Percentiles rank a stretch among this genome's conserved stretches.
phyloP scores from a whole-genome alignment of 2,329 filamentous ascomycete species.

The Pestalotiopsis sp. region DNA sequence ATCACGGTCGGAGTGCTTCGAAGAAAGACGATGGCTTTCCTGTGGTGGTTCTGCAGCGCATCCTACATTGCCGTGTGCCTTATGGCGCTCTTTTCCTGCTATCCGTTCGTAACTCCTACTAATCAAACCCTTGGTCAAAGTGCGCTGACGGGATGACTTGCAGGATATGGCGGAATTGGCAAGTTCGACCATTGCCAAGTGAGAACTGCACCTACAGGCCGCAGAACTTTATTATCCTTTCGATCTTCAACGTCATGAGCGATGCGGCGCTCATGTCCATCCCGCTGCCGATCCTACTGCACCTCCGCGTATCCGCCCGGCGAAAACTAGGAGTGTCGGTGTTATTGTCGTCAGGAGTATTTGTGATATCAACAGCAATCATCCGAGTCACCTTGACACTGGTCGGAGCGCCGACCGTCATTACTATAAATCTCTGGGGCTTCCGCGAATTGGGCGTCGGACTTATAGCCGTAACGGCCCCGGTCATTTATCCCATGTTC shows the following conservation, averaged over 20 bases:
- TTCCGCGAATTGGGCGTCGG: constrained; percentile 20
- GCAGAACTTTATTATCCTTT: constrained; percentile 26
- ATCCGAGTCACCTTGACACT: constrained; percentile 26
- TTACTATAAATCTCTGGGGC: constrained; percentile 28
- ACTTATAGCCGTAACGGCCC: constrained; percentile 13
- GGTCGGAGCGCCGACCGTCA: constrained; percentile 23
- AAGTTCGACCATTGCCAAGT: constrained; percentile 24
- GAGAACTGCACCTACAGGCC: constrained; percentile 17
- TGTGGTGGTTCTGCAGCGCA: constrained; percentile 24
- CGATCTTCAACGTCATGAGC: constrained; percentile 27
- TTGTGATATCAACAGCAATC: constrained; percentile 29
- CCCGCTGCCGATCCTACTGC: constrained; percentile 28
- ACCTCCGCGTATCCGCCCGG: constrained; percentile 21
- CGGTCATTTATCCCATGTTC: constrained; percentile 14
- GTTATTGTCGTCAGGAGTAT: constrained; percentile 28
- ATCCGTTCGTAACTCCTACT: constrained; percentile 14
- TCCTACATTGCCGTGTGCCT: constrained; percentile 21
- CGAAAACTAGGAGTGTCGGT: constrained; percentile 20
- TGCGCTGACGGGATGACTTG: neutral
- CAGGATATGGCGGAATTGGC: constrained; percentile 24
- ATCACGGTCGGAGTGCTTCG: constrained; percentile 22
- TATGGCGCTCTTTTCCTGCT: constrained; percentile 20
- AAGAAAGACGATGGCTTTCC: constrained; percentile 17
- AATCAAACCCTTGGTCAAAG: accelerated
- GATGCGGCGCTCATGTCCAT: constrained; percentile 29